Percentiles rank a stretch among this genome's conserved stretches.
Conservation (phyloP, 2,329 filamentous ascomycete species). For the Paracoccidioides brasiliensis region DNA sequence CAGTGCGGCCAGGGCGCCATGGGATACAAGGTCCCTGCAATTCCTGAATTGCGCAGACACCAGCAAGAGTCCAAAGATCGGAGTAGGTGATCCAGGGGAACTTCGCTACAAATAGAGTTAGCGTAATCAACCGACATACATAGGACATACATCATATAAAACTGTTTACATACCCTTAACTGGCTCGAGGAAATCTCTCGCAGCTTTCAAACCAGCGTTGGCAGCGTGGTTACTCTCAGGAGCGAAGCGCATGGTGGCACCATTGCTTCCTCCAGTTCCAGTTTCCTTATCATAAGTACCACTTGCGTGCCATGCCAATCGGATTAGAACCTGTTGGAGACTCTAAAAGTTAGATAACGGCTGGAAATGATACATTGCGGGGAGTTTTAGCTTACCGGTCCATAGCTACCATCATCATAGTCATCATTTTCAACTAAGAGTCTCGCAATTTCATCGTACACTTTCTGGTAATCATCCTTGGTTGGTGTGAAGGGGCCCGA, state of each 20-base stretch:
- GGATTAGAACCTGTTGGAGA: conserved; percentile 49
- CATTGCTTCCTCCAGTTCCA: conserved; percentile 83
- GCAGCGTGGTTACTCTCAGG: conserved; percentile 84
- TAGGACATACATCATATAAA: background rate
- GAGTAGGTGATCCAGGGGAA: conserved; percentile 96
- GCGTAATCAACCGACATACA: background rate
- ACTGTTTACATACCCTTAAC: conserved; percentile 53
- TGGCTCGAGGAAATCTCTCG: conserved; percentile 85
- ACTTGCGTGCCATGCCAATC: conserved; percentile 86
- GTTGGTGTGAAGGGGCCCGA: conserved; percentile 55
- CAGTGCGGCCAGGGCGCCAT: conserved; percentile 73
- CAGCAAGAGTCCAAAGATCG: conserved; percentile 88
- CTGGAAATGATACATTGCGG: background rate
- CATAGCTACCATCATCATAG: conserved; percentile 94
- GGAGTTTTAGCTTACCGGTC: conserved; percentile 44
- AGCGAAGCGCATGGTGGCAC: conserved; percentile 90
- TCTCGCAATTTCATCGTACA: conserved; percentile 76
- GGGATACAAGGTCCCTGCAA: conserved; percentile 82
- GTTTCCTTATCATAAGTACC: conserved; percentile 87
- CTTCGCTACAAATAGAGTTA: conserved; percentile 40
- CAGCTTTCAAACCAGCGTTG: conserved; percentile 77
- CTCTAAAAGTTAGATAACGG: background rate
- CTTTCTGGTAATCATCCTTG: conserved; percentile 84
- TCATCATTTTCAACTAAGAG: conserved; percentile 78
- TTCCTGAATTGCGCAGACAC: conserved; percentile 80